Conservation (phyloP, 441 rosid species). For the Dalechampia spathulata region DNA sequence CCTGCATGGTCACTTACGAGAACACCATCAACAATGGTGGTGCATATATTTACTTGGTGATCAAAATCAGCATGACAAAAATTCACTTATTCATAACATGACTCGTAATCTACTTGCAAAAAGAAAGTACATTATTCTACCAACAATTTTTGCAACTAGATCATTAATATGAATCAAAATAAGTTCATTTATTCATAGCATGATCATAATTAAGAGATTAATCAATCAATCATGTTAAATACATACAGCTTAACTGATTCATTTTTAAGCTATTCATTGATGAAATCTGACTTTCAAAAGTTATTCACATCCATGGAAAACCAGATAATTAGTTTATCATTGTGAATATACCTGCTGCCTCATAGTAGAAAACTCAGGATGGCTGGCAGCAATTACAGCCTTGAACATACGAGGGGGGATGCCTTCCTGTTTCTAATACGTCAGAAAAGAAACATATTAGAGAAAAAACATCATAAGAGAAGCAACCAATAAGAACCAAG, state of each 20-base stretch:
- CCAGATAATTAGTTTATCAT: not conserved
- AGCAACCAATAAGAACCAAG: not conserved
- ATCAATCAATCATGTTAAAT: too few relatives aligned
- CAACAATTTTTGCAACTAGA: too few relatives aligned
- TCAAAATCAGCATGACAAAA: not conserved
- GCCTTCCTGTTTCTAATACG: constrained; percentile 80
- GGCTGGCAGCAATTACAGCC: constrained; percentile 87
- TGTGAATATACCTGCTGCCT: constrained; percentile 74
- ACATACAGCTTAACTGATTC: too few relatives aligned
- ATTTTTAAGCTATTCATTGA: not conserved
- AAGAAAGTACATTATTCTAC: not conserved
- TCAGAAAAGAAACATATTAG: constrained; percentile 14
- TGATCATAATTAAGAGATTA: too few relatives aligned
- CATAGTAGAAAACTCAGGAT: constrained; percentile 90
- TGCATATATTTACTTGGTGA: not conserved
- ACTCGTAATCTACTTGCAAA: not conserved
- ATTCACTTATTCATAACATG: not conserved
- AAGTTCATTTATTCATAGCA: too few relatives aligned
- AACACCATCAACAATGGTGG: not conserved
- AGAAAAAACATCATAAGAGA: not conserved
- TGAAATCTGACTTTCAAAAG: not conserved
- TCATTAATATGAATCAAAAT: too few relatives aligned
- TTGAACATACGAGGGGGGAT: constrained; percentile 97
- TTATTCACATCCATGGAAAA: not conserved
- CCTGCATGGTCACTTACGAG: not conserved